These are phyloP conservation scores for Hygrophorus pudorinus DNA, from an alignment of 768 basidiomycete genomes.

Conservation along the genomic window DNA sequence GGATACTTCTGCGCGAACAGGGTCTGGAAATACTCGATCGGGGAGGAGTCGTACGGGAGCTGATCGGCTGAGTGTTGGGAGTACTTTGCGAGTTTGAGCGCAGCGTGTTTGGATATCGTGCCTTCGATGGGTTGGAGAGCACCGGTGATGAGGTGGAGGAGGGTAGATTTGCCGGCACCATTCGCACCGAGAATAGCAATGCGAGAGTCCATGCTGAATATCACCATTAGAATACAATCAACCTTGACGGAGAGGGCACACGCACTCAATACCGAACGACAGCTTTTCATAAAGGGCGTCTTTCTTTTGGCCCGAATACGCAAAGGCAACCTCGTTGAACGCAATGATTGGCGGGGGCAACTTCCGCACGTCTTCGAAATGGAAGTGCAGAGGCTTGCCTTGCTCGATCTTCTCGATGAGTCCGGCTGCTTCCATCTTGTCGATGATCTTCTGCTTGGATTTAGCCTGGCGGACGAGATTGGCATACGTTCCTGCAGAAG, in stretches of 20 bases:
- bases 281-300: constrained; percentile 84
- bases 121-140: constrained; percentile 73
- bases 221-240: constrained; percentile 12
- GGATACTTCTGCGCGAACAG: constrained; percentile 79
- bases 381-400: constrained; percentile 69
- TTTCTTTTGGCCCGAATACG: constrained; percentile 83
- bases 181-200: constrained; percentile 95
- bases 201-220: constrained; percentile 88
- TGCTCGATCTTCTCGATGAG: constrained; percentile 86
- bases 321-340: constrained; percentile 90
- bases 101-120: constrained; percentile 80
- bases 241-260: constrained; percentile 1
- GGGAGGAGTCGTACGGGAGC: constrained; percentile 84
- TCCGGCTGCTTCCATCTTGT: constrained; percentile 99
- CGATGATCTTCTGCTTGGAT: constrained; percentile 99
- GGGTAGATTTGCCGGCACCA: constrained; percentile 89
- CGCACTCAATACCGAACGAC: constrained; percentile 95
- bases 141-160: constrained; percentile 84
- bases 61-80: constrained; percentile 98
- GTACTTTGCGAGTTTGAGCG: constrained; percentile 95
- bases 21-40: constrained; percentile 89
- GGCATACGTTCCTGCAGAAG: constrained; percentile 98
- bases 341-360: constrained; percentile 97
- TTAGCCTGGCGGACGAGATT: constrained; percentile 98
- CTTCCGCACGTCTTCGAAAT: constrained; percentile 91